A percentile compares a stretch with the other conserved stretches of the same genome.
Evolutionary conservation across 1,284 basidiomycete genomes (phyloP).

Genomic region (Chiua sp.): DNA sequence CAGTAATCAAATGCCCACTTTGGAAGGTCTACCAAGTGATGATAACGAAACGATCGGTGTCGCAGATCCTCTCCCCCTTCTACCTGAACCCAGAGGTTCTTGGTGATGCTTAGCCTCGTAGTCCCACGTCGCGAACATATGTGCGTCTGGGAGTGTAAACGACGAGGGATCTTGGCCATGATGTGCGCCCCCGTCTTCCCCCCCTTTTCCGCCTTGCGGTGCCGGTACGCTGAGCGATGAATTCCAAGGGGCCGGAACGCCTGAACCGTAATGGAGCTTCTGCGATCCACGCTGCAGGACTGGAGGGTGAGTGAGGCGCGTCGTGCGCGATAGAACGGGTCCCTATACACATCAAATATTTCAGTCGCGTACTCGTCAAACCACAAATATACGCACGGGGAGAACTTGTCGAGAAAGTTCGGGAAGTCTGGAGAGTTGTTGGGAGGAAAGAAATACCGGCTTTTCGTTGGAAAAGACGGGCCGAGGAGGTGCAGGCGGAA

Average conservation of each 20-base stretch:
- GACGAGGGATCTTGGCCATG: conserved; percentile 39
- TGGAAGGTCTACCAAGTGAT: conserved; percentile 26
- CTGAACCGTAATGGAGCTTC: conserved; percentile 64
- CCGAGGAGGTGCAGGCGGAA: conserved; percentile 58
- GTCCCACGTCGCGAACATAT: conserved; percentile 77
- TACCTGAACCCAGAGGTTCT: conserved; percentile 46
- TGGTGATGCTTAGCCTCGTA: conserved; percentile 69
- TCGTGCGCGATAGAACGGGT: conserved; percentile 59
- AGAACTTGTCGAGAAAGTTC: conserved; percentile 64
- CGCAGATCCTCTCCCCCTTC: conserved; percentile 24
- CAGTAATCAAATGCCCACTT: conserved; percentile 22
- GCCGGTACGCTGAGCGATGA: conserved; percentile 39
- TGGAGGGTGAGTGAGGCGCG: conserved; percentile 67
- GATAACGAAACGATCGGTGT: conserved; percentile 27
- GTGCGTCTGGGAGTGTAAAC: conserved; percentile 66
- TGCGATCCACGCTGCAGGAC: conserved; percentile 59
- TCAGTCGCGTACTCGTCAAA: not conserved
- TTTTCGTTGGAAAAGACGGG: conserved; percentile 57
- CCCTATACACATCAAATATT: conserved; percentile 21
- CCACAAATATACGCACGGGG: conserved; percentile 50
- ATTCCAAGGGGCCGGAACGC: conserved; percentile 73
- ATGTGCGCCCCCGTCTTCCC: conserved; percentile 32
- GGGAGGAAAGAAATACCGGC: conserved; percentile 34
- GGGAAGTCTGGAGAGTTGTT: conserved; percentile 52
- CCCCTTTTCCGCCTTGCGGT: conserved; percentile 27